A percentile compares a stretch with the other conserved stretches of the same genome.
phyloP scores from a whole-genome alignment of 2,329 filamentous ascomycete species.

The Aspergillus ibericus region DNA sequence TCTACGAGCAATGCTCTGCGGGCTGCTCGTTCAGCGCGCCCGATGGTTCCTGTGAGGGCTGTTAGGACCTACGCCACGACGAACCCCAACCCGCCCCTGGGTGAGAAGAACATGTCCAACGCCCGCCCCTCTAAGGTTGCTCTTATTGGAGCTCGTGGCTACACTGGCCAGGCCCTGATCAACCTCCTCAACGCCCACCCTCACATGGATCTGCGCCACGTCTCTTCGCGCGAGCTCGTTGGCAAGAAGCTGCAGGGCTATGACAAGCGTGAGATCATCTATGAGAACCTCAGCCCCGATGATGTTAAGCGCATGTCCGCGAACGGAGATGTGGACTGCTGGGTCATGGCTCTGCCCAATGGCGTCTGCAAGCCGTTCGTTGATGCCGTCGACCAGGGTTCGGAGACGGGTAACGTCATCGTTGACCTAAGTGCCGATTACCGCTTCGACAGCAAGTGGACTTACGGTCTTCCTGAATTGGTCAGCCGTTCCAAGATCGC shows the following conservation, averaged over 20 bases:
- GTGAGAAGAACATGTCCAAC: conserved; percentile 84
- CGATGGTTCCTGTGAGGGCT: conserved; percentile 31
- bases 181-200: conserved; percentile 84
- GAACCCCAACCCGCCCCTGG: conserved; percentile 87
- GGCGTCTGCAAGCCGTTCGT: conserved; percentile 92
- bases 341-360: conserved; percentile 97
- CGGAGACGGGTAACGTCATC: conserved; percentile 70
- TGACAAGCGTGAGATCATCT: conserved; percentile 84
- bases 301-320: conserved; percentile 84
- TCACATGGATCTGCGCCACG: conserved; percentile 83
- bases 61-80: conserved; percentile 45
- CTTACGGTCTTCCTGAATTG: conserved; percentile 87
- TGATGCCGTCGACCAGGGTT: conserved; percentile 76
- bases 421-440: conserved; percentile 97
- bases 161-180: conserved; percentile 89
- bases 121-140: conserved; percentile 75
- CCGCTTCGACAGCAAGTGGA: conserved; percentile 82
- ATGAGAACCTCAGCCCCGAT: conserved; percentile 85
- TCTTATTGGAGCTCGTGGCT: conserved; percentile 87
- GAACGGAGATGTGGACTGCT: conserved; percentile 84
- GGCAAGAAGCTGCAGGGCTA: conserved; percentile 89
- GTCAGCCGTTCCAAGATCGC: conserved; percentile 74
- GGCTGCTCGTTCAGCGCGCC: conserved; percentile 32
- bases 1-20: conserved; percentile 51
- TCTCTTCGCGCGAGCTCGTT: conserved; percentile 87